Evolutionary conservation across 352 stramenopile genomes (phyloP).

Genomic region (Elongisporangium senticosum): DNA sequence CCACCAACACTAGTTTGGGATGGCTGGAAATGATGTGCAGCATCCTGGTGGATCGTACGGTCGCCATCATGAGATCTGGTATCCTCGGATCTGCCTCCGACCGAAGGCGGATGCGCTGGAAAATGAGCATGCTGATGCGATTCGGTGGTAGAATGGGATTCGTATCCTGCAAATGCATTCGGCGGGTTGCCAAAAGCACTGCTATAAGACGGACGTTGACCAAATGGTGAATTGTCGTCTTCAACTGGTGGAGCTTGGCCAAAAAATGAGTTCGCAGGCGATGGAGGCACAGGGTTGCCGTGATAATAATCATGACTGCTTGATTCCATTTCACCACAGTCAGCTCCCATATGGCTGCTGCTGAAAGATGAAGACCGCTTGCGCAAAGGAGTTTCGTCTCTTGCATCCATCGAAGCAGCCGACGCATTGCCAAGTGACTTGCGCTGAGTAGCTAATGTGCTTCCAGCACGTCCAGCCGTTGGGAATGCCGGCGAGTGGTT

Average conservation of each 20-base stretch:
- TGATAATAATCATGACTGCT: neutral
- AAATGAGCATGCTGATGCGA: neutral
- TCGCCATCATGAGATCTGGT: neutral
- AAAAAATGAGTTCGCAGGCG: conserved; percentile 20
- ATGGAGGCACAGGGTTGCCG: conserved; percentile 1
- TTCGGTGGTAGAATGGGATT: neutral
- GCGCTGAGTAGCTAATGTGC: neutral
- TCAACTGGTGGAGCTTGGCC: conserved; percentile 2
- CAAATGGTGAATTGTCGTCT: neutral
- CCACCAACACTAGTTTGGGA: neutral
- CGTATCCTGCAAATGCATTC: neutral
- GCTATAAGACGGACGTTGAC: neutral
- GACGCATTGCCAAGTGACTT: conserved; percentile 2
- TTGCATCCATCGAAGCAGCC: neutral
- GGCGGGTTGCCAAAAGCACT: neutral
- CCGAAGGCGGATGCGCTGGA: neutral
- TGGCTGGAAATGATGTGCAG: conserved; percentile 1
- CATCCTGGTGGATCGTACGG: neutral
- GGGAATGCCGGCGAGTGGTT: neutral
- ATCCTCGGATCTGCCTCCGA: neutral
- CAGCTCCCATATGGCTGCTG: neutral
- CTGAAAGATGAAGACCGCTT: neutral
- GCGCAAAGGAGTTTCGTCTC: neutral
- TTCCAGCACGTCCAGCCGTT: neutral
- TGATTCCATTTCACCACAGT: neutral